Evolutionary conservation across 2,329 filamentous ascomycete species (phyloP).

Genomic region (Rutstroemia sydowiana): DNA sequence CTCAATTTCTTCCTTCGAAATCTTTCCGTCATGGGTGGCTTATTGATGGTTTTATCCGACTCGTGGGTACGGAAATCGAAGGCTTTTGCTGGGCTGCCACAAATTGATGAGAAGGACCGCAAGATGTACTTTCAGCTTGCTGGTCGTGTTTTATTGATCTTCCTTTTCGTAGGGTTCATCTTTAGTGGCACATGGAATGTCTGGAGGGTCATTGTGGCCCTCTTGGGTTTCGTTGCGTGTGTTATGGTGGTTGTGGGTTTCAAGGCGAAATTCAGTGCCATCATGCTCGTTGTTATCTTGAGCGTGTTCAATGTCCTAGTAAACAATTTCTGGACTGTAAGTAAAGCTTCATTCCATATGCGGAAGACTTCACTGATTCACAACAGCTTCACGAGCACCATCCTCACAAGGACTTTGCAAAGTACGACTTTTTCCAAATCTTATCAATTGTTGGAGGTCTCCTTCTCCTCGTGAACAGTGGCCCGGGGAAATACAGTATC

Average conservation of each 20-base stretch:
- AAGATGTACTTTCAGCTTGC: constrained; percentile 99
- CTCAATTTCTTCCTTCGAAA: constrained; percentile 99
- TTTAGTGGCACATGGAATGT: constrained; percentile 91
- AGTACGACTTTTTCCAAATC: constrained; percentile 99
- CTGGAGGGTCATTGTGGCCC: constrained; percentile 76
- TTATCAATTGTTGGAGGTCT: constrained; percentile 96
- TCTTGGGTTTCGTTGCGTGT: constrained; percentile 82
- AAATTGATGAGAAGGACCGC: constrained; percentile 96
- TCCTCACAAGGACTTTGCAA: constrained; percentile 99
- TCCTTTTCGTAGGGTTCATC: constrained; percentile 94
- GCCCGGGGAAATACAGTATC: constrained; percentile 93
- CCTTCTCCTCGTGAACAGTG: constrained; percentile 95
- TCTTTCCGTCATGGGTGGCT: constrained; percentile 89
- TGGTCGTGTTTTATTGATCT: constrained; percentile 89
- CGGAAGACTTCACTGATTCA: constrained; percentile 20
- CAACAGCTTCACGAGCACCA: constrained; percentile 87
- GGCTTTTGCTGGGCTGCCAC: constrained; percentile 87
- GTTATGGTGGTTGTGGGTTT: constrained; percentile 99
- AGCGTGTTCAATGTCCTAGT: constrained; percentile 95
- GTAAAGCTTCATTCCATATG: constrained; percentile 31
- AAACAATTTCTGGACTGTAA: constrained; percentile 99
- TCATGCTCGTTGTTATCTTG: constrained; percentile 87
- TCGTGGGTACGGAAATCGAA: constrained; percentile 97
- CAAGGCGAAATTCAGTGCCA: constrained; percentile 98
- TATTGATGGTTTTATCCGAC: constrained; percentile 97